A percentile compares a stretch with the other conserved stretches of the same genome.
phyloP scores from a whole-genome alignment of 73 alveolate genomes.

The Tetrahymena thermophila region DNA sequence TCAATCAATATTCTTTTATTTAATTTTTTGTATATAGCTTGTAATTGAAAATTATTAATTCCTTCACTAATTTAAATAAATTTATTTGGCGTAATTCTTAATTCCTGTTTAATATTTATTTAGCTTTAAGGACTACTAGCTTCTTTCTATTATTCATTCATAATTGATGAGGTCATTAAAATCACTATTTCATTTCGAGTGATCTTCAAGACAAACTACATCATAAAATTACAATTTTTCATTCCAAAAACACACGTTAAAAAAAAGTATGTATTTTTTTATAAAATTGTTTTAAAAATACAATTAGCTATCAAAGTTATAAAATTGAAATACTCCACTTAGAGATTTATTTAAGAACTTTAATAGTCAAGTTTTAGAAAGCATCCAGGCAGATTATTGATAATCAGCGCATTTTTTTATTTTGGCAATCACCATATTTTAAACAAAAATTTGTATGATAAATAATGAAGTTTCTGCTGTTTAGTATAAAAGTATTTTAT shows the following conservation, averaged over 20 bases:
- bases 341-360: too few relatives aligned
- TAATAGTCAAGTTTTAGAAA: neutral
- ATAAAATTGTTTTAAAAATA: too few relatives aligned
- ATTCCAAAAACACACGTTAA: neutral
- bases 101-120: neutral
- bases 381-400: neutral
- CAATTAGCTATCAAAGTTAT: neutral
- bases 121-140: neutral
- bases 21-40: neutral
- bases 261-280: too few relatives aligned
- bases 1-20: neutral
- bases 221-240: neutral
- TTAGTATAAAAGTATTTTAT: too few relatives aligned
- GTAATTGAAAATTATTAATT: neutral
- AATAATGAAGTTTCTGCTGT: too few relatives aligned
- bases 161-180: neutral
- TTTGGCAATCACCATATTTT: neutral
- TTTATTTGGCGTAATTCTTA: neutral
- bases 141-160: too few relatives aligned
- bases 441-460: too few relatives aligned
- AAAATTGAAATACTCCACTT: neutral
- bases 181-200: neutral
- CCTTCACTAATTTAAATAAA: neutral
- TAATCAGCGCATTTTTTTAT: too few relatives aligned
- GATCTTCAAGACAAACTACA: neutral